Evolutionary conservation across 2,329 filamentous ascomycete species (phyloP).

Genomic region (Colletotrichum somersetense): DNA sequence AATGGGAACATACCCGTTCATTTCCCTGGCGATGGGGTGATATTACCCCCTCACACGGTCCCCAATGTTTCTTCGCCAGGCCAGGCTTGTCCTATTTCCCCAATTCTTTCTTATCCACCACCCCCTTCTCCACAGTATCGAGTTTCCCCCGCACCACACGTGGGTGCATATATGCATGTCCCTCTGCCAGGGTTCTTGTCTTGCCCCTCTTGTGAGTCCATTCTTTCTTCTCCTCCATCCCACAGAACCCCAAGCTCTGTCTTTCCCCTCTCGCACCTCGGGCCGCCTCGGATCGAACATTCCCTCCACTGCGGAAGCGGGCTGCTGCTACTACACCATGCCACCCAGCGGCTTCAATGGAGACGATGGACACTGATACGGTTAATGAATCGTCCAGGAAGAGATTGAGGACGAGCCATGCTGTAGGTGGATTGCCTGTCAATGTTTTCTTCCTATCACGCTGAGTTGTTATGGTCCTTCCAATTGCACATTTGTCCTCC

Average conservation of each 20-base stretch:
- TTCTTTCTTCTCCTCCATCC: constrained; percentile 36
- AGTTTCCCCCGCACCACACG: constrained; percentile 36
- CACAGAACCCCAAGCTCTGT: constrained; percentile 9
- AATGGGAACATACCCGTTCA: constrained; percentile 22
- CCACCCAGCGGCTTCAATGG: constrained; percentile 31
- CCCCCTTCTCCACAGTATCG: constrained; percentile 27
- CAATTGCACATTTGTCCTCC: background rate
- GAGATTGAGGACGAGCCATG: constrained; percentile 57
- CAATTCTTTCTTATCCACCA: constrained; percentile 16
- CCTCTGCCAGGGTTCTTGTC: constrained; percentile 32
- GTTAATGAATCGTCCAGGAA: constrained; percentile 52
- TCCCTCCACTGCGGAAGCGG: constrained; percentile 24
- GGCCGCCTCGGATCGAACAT: constrained; percentile 50
- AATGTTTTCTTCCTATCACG: background rate
- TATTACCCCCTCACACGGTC: background rate
- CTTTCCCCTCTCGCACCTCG: constrained; percentile 42
- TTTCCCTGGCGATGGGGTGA: constrained; percentile 15
- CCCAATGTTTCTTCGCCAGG: background rate
- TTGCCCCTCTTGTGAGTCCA: constrained; percentile 32
- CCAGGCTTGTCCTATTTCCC: constrained; percentile 25
- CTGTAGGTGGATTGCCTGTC: constrained; percentile 49
- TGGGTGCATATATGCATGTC: constrained; percentile 38
- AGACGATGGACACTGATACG: constrained; percentile 47
- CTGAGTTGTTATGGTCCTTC: background rate
- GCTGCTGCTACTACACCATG: constrained; percentile 23